Base-by-base conservation (phyloP, 148 eudicot genomes). In the Rhododendron mucronatum region DNA sequence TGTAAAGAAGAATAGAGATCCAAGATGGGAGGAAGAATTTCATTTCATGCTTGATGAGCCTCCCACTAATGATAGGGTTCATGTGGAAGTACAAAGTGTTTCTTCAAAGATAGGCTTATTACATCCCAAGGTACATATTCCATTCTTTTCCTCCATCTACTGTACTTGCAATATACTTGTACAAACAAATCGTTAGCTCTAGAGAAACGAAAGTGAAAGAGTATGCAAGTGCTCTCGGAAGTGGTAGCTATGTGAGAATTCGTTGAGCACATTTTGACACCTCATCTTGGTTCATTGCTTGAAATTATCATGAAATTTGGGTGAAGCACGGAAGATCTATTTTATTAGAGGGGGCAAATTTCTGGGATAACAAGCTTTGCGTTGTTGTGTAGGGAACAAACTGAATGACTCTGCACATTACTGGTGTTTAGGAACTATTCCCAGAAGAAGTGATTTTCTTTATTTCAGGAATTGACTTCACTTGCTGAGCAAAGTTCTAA, bases 11-110 rank as follows among this genome's bases (percentile, higher is more conserved):
- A 90, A 87, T 50, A 89, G 92, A 69, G 90, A 90, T 88, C 94
- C 94, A 53, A 90, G 92, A 84, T 92, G 92, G 92, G 92, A 87
- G 16, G 94, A 92, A 80, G 94, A 92, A 89, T 92, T 92, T 48
- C 86, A 86, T 44, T 92, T 90, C 87, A 86, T 86, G 90, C 84
- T 92, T 84, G 92, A 90, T 33, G 94, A 92, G 86, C 94, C 94
- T 21, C 94, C 92, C 11, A 84, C 83, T 23, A 87, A 88, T 11
- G 91, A 92, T 33, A 89, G 82, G 84, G 44, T 92, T 78, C 94
- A 90, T 78, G 88, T 90, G 80, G 92, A 92, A 87, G 92, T 92
- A 35, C 74, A 84, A 10, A 90, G 94, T 44, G 85, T 81, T 67
- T 90, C 93, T 9, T 83, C 85, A 5, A 90, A 92, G 82, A 90